Evolutionary conservation across 495 filamentous ascomycete species (phyloP).

Genomic region (Hyphodiscus hymeniophilus): DNA sequence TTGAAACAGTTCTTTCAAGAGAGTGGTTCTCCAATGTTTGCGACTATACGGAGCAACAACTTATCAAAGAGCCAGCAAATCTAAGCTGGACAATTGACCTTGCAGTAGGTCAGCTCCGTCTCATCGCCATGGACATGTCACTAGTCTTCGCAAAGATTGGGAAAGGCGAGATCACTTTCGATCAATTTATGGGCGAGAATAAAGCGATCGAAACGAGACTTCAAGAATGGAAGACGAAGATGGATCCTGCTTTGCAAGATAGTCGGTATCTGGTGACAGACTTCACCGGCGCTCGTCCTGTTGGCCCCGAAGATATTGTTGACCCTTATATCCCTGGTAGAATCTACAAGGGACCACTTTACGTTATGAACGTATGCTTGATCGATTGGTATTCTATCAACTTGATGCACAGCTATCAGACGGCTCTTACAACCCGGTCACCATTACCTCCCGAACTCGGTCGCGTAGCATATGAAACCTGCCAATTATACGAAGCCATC

Average conservation of each 20-base stretch:
- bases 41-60: constrained; percentile 52
- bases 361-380: constrained; percentile 59
- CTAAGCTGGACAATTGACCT: constrained; percentile 57
- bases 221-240: constrained; percentile 43
- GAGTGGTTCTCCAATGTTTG: constrained; percentile 72
- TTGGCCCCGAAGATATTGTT: constrained; percentile 56
- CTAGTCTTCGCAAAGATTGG: constrained; percentile 65
- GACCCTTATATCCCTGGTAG: constrained; percentile 60
- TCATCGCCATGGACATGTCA: constrained; percentile 75
- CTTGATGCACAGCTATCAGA: constrained; percentile 73
- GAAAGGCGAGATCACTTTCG: constrained; percentile 50
- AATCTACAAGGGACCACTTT: constrained; percentile 60
- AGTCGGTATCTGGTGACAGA: constrained; percentile 48
- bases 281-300: constrained; percentile 41
- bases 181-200: constrained; percentile 58
- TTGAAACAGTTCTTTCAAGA: constrained; percentile 60
- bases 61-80: constrained; percentile 51
- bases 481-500: constrained; percentile 70
- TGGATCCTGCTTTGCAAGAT: constrained; percentile 52
- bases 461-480: constrained; percentile 57
- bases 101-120: constrained; percentile 54
- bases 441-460: constrained; percentile 45
- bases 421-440: constrained; percentile 41
- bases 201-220: constrained; percentile 45
- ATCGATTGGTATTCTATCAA: constrained; percentile 72